Percentiles rank a stretch among this genome's conserved stretches.
Conservation (phyloP, 805 yeast species). For the Metschnikowia kofuensis region DNA sequence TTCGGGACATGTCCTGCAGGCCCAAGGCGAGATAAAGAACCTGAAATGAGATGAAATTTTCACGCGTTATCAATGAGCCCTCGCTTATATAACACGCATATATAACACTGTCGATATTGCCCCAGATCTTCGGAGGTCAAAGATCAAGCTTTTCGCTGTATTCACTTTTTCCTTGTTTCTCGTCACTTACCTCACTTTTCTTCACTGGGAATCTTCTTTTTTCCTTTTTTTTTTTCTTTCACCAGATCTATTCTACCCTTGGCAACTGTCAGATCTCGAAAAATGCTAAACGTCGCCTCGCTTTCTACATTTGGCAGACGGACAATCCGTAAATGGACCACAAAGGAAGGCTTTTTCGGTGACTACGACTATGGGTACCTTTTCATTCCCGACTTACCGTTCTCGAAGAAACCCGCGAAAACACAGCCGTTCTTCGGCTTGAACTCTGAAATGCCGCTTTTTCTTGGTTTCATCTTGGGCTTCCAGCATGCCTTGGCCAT, state of each 20-base stretch:
- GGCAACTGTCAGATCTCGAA: background rate
- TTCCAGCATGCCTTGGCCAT: slow-evolving; percentile 85
- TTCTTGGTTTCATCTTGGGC: slow-evolving; percentile 74
- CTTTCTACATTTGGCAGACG: slow-evolving; percentile 17
- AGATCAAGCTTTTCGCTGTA: too few species aligned
- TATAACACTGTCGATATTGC: too few species aligned
- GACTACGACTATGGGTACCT: slow-evolving; percentile 79
- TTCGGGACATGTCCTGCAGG: background rate
- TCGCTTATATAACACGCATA: slow-evolving; percentile 3
- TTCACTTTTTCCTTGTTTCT: too few species aligned
- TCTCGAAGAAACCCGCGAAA: slow-evolving; percentile 42
- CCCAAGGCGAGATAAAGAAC: background rate
- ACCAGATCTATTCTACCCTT: background rate
- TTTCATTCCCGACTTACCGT: slow-evolving; percentile 80
- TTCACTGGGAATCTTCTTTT: too few species aligned
- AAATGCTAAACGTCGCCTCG: slow-evolving; percentile 5
- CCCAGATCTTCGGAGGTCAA: background rate
- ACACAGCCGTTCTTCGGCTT: slow-evolving; percentile 82
- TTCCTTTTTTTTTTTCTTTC: background rate
- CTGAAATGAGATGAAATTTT: slow-evolving; percentile 1
- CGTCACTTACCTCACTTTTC: too few species aligned
- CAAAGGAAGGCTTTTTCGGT: slow-evolving; percentile 81
- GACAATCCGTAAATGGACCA: slow-evolving; percentile 50
- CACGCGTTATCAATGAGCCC: background rate
- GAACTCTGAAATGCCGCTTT: slow-evolving; percentile 75